These are phyloP conservation scores for Orbilia javanica DNA, from an alignment of 2,329 filamentous ascomycete species.

Conservation along the genomic window DNA sequence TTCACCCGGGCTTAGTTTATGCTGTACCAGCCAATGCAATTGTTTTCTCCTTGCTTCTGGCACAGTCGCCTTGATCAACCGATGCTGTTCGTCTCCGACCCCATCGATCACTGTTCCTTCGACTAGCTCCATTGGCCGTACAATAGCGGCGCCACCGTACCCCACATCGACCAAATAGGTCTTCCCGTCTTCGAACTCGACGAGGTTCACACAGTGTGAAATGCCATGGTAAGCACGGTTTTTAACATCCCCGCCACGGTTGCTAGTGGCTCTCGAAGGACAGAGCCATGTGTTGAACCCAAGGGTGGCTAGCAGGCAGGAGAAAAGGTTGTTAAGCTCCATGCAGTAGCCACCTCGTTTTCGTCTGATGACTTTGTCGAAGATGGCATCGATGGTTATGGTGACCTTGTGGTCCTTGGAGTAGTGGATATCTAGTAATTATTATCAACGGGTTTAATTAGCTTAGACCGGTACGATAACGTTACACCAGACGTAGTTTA, in stretches of 20 bases:
- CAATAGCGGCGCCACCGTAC: slow-evolving; percentile 19
- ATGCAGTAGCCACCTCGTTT: slow-evolving; percentile 49
- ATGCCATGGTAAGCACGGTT: slow-evolving; percentile 37
- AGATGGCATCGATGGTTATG: slow-evolving; percentile 30
- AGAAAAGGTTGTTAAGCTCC: slow-evolving; percentile 52
- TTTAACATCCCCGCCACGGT: background rate
- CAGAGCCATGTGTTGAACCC: slow-evolving; percentile 40
- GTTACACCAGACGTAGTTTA: background rate
- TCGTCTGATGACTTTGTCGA: slow-evolving; percentile 44
- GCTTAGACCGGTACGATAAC: background rate
- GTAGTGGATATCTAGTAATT: slow-evolving; percentile 54
- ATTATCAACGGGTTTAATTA: background rate
- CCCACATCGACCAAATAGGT: slow-evolving; percentile 38
- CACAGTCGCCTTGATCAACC: slow-evolving; percentile 25
- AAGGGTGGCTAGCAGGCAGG: slow-evolving; percentile 30
- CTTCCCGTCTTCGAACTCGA: slow-evolving; percentile 37
- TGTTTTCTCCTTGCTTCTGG: slow-evolving; percentile 35
- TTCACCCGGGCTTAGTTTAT: background rate
- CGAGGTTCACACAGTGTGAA: slow-evolving; percentile 38
- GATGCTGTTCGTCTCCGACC: slow-evolving; percentile 25
- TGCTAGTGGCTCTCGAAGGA: slow-evolving; percentile 27
- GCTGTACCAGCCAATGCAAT: slow-evolving; percentile 40
- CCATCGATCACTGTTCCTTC: slow-evolving; percentile 27
- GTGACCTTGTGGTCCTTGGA: slow-evolving; percentile 14
- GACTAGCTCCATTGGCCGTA: slow-evolving; percentile 24